Evolutionary conservation across 108 stramenopile genomes (phyloP), one percentile per base, ranked within the genome.

Genomic region (Schizochytrium sp.): DNA sequence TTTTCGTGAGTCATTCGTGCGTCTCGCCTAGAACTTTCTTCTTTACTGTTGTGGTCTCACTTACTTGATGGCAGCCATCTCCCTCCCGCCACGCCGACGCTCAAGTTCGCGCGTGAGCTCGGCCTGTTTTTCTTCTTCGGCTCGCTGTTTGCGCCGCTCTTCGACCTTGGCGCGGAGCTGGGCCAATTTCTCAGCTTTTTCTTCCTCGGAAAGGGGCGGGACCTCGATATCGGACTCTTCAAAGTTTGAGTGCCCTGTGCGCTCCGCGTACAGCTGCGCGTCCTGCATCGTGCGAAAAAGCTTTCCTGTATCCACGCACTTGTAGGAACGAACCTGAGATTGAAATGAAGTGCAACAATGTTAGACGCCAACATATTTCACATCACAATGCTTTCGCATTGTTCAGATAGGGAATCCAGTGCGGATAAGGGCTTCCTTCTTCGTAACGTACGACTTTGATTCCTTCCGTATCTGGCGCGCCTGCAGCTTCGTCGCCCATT

Each of bases 171-270:
- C 91, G 89, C 92, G 91, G 19, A 93, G 69, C 72, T 41, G 90
- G 28, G 90, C 89, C 21, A 93, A 5, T 59, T 90, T 91, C 14
- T 8, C 55, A 6, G 87, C 88, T 63, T 92, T 93, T 60, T 93
- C 92, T 57, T 93, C 92, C 44, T 90, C 92, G 28, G 92, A 90
- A 51, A 93, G 76, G 3, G 91, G 88, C 88, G 88, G 90, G 41
- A 89, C 88, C 57, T 58, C 90, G 3, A 89, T 63, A 44, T 88
- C 89, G 88, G 88, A 88, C 89, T 91, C 91, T 29, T 90, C 90
- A 51, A 91, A 91, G 45, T 91, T 55, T n/a, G 60, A 57, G 47
- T 87, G 90, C 18, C 72, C 72, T 44, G 91, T 91, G 88, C 87
- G 58, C 53, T 53, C 29, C 76, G 91, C 91, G 48, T 91, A 90